A percentile compares a stretch with the other conserved stretches of the same genome.
Conservation (phyloP, 2,329 filamentous ascomycete species). For the Cladorrhinum sp. region DNA sequence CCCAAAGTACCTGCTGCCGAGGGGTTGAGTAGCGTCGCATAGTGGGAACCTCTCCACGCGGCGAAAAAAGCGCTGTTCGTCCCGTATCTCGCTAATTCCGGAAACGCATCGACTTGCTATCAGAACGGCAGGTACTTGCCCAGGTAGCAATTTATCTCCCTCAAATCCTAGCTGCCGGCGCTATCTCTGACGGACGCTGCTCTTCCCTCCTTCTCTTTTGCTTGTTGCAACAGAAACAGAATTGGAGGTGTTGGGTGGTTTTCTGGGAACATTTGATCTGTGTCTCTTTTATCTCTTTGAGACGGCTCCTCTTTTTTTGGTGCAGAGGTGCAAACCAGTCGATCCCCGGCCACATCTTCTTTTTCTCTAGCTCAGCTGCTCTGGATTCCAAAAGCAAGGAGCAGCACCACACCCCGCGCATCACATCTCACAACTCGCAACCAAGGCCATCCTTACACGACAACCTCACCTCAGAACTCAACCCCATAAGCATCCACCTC, state of each 20-base stretch:
- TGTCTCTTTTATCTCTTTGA: too few relatives aligned
- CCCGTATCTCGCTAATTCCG: conserved; percentile 26
- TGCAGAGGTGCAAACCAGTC: background rate
- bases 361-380: conserved; percentile 1
- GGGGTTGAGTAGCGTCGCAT: conserved; percentile 22
- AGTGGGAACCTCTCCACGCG: conserved; percentile 24
- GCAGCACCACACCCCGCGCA: background rate
- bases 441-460: background rate
- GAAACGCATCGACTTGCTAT: conserved; percentile 21
- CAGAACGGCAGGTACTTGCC: conserved; percentile 21
- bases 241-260: background rate
- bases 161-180: conserved; percentile 26
- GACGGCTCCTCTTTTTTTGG: background rate
- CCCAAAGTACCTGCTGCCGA: conserved; percentile 18
- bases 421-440: background rate
- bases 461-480: background rate
- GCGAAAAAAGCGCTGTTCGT: conserved; percentile 5
- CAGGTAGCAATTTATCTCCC: conserved; percentile 28
- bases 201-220: conserved; percentile 14
- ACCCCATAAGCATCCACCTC: background rate
- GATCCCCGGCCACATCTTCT: background rate
- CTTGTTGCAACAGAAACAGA: background rate
- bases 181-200: conserved; percentile 23
- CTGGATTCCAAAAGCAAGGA: background rate
- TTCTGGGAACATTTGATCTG: background rate